phyloP scores from a whole-genome alignment of 2,329 filamentous ascomycete species.

The Fusarium solani-melongenae region DNA sequence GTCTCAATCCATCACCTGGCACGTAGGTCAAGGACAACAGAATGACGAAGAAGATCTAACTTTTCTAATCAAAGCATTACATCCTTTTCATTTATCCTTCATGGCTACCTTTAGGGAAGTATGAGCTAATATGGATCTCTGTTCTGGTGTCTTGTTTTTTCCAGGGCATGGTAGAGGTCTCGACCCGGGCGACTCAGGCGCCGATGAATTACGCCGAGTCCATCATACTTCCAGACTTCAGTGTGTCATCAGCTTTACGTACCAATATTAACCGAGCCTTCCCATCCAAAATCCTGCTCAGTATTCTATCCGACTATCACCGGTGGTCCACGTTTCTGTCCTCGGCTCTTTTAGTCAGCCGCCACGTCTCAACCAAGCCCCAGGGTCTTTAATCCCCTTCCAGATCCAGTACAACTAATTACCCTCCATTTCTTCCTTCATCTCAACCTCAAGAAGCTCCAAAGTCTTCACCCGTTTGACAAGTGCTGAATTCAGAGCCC shows the following conservation, averaged over 20 bases:
- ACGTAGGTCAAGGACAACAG: background rate
- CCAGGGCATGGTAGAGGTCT: background rate
- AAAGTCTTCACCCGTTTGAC: background rate
- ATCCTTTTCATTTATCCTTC: background rate
- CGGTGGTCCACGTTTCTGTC: background rate
- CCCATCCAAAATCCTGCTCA: background rate
- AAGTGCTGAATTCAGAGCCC: background rate
- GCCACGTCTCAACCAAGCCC: background rate
- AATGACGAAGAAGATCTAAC: background rate
- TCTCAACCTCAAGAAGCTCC: background rate
- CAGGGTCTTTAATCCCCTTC: background rate
- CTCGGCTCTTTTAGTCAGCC: background rate
- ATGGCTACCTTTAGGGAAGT: background rate
- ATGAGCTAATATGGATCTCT: background rate
- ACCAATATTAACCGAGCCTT: background rate
- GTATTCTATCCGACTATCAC: background rate
- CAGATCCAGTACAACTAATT: background rate
- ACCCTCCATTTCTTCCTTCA: background rate
- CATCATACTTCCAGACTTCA: background rate
- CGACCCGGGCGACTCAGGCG: background rate
- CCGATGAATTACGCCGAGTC: background rate
- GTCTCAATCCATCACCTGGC: background rate
- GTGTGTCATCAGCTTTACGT: background rate
- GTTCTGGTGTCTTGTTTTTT: background rate
- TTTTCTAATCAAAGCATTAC: background rate